Percentiles rank a stretch among this genome's conserved stretches.
Evolutionary conservation across 164 flowering plant species (phyloP).

Genomic region (Umbilicus rupestris): DNA sequence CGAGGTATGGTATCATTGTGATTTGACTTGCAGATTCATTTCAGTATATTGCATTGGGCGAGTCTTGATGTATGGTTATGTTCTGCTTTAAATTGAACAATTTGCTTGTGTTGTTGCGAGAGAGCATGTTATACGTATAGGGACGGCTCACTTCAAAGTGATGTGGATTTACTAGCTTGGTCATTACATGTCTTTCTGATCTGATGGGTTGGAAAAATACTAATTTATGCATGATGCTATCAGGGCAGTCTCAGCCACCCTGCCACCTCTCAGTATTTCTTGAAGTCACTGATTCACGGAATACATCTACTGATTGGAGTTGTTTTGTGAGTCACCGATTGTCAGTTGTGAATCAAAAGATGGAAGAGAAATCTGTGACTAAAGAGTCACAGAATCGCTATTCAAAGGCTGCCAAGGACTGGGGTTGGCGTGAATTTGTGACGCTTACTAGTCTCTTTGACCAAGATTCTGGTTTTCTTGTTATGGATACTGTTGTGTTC

Average conservation of each 20-base stretch:
- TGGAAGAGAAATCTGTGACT: constrained; percentile 86
- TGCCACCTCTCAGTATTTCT: constrained; percentile 98
- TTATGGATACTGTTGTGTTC: constrained; percentile 81
- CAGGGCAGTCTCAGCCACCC: constrained; percentile 99
- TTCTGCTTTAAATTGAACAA: not conserved
- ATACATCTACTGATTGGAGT: constrained; percentile 88
- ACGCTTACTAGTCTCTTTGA: constrained; percentile 94
- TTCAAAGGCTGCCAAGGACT: constrained; percentile 96
- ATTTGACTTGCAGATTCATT: not conserved
- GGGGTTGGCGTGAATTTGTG: constrained; percentile 99
- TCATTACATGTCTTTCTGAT: not conserved
- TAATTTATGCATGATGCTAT: constrained; percentile 32
- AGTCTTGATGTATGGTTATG: not conserved
- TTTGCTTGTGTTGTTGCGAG: constrained; percentile 1
- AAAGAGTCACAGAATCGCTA: constrained; percentile 96
- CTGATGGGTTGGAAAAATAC: constrained; percentile 18
- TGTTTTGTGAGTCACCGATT: constrained; percentile 96
- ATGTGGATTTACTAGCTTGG: not conserved
- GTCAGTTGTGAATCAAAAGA: constrained; percentile 89
- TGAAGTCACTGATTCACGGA: constrained; percentile 92
- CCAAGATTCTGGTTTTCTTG: constrained; percentile 95
- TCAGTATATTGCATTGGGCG: not conserved
- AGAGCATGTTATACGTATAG: not conserved
- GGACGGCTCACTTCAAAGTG: not conserved
- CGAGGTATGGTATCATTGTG: constrained; percentile 44